These are phyloP conservation scores for Incumbomyces delicatus DNA, from an alignment of 2,329 filamentous ascomycete genomes.

Conservation along the genomic window DNA sequence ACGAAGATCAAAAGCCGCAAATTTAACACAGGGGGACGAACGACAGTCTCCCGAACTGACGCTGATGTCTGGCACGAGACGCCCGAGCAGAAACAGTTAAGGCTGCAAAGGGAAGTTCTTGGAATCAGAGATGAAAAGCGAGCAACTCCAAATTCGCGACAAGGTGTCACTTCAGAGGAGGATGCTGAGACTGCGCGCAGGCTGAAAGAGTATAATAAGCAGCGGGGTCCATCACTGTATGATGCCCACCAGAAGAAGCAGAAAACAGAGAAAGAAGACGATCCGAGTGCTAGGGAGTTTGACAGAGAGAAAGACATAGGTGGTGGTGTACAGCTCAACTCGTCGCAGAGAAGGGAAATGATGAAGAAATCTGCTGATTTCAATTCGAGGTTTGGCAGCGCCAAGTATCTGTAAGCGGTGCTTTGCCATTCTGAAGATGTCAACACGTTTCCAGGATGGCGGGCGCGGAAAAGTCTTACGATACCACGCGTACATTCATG, in stretches of 20 bases:
- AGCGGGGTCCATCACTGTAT: constrained; percentile 49
- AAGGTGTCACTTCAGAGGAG: constrained; percentile 21
- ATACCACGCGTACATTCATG: background rate
- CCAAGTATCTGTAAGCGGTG: constrained; percentile 45
- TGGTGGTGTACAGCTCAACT: constrained; percentile 59
- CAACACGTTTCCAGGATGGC: background rate
- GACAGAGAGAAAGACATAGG: constrained; percentile 92
- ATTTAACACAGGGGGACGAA: constrained; percentile 63
- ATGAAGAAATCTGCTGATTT: constrained; percentile 72
- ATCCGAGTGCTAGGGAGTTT: constrained; percentile 81
- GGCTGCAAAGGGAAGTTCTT: constrained; percentile 71
- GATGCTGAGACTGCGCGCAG: constrained; percentile 38
- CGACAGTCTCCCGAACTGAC: constrained; percentile 33
- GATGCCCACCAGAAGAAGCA: constrained; percentile 45
- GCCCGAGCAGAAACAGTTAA: constrained; percentile 72
- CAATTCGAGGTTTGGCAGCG: constrained; percentile 68
- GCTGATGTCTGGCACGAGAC: constrained; percentile 70
- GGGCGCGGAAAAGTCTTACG: background rate
- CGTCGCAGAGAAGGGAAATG: constrained; percentile 66
- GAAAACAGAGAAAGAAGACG: constrained; percentile 63
- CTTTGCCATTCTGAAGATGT: too few species aligned
- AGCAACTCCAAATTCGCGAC: constrained; percentile 10
- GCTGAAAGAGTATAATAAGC: constrained; percentile 50
- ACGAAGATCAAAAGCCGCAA: constrained; percentile 73
- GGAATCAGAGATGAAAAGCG: constrained; percentile 45